Conservation (phyloP, 225 moss, liverwort and hornwort species). For the Thuidium tamariscinum region DNA sequence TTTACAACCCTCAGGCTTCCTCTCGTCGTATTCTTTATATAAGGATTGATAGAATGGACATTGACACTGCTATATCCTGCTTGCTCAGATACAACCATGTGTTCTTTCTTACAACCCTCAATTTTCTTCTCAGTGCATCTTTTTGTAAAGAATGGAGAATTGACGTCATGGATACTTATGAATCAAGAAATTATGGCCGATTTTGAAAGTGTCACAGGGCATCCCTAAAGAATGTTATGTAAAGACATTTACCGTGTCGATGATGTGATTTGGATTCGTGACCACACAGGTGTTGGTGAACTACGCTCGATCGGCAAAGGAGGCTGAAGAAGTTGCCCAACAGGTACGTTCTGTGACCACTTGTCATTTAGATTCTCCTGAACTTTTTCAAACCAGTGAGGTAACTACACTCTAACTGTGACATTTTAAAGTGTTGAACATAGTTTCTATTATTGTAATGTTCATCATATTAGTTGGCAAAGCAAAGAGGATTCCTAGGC, state of each 20-base stretch:
- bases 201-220: neutral
- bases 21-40: neutral
- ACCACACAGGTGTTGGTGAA: slow-evolving; percentile 64
- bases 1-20: neutral
- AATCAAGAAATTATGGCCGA: neutral
- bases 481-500: neutral
- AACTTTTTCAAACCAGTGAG: neutral
- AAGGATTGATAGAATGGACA: neutral
- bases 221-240: neutral
- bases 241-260: neutral
- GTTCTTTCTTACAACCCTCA: neutral
- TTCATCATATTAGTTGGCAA: neutral
- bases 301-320: slow-evolving; percentile 81
- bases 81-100: neutral
- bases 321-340: slow-evolving; percentile 75
- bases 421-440: neutral
- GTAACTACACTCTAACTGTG: neutral
- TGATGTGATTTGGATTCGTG: neutral
- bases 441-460: neutral
- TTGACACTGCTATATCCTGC: neutral
- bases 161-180: neutral
- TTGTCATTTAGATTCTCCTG: neutral
- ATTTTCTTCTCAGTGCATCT: neutral
- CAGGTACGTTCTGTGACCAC: slow-evolving; percentile 32
- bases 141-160: neutral